A percentile compares a stretch with the other conserved stretches of the same genome.
phyloP scores from a whole-genome alignment of 2,329 filamentous ascomycete genomes.

The Chaetomiaceae sp. region DNA sequence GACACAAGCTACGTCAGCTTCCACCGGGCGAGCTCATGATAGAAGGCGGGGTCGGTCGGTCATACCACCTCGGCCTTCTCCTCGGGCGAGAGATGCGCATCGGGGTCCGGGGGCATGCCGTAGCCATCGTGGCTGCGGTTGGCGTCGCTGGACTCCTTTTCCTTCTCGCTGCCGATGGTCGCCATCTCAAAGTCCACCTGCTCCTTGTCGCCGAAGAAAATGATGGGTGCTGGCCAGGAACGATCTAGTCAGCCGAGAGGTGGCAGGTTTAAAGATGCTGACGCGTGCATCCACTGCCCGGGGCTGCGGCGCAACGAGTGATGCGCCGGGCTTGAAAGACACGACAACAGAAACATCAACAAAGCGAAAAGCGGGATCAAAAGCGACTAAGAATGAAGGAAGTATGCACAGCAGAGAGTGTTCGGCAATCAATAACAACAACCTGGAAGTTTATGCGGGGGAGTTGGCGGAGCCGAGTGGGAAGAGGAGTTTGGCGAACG shows the following conservation, averaged over 20 bases:
- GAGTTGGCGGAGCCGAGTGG: no score
- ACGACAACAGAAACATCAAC: no score
- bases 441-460: no score
- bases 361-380: no score
- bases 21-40: no score
- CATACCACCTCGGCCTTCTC: slow-evolving; percentile 27
- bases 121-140: slow-evolving; percentile 19
- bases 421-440: no score
- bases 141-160: slow-evolving; percentile 17
- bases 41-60: slow-evolving; percentile 6
- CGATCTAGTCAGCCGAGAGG: neutral
- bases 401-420: no score
- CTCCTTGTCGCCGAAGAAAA: slow-evolving; percentile 6
- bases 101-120: slow-evolving; percentile 28
- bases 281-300: neutral
- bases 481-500: neutral
- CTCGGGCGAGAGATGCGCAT: slow-evolving; percentile 27
- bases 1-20: neutral
- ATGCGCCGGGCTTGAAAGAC: neutral
- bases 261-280: neutral
- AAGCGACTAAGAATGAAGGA: no score
- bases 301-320: neutral
- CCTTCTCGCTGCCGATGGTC: slow-evolving; percentile 18
- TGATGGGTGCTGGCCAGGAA: neutral
- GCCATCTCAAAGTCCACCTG: slow-evolving; percentile 12